A percentile compares a stretch with the other conserved stretches of the same genome.
These are phyloP conservation scores for Coleophoma cylindrospora DNA, from an alignment of 2,329 filamentous ascomycete species.

Conservation along the genomic window DNA sequence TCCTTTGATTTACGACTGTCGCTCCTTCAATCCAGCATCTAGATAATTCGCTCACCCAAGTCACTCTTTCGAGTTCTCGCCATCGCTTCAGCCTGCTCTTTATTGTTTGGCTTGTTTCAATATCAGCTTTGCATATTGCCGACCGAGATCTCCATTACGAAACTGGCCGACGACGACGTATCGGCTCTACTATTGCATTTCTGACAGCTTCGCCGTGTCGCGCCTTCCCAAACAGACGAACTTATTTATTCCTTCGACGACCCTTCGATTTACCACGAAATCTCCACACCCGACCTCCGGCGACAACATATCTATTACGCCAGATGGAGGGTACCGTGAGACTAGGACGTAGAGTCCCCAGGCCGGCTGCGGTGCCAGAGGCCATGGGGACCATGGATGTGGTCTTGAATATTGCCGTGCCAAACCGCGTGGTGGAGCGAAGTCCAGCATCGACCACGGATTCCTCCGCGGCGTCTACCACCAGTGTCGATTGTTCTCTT, in stretches of 20 bases:
- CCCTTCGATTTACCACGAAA: slow-evolving; percentile 4
- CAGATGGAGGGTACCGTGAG: slow-evolving; percentile 22
- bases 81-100: slow-evolving; percentile 1
- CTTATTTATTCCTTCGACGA: not conserved
- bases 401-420: slow-evolving; percentile 17
- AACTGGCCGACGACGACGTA: slow-evolving; percentile 6
- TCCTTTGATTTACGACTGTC: slow-evolving; percentile 41
- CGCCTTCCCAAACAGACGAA: slow-evolving; percentile 8
- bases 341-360: slow-evolving; percentile 18
- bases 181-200: too few species aligned
- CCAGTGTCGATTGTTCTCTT: slow-evolving; percentile 5
- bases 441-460: slow-evolving; percentile 15
- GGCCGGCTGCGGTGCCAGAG: slow-evolving; percentile 1
- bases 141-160: slow-evolving; percentile 8
- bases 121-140: slow-evolving; percentile 10
- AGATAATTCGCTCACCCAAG: slow-evolving; percentile 21
- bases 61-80: slow-evolving; percentile 25
- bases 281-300: slow-evolving; percentile 2
- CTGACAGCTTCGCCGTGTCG: slow-evolving; percentile 7
- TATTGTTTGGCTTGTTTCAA: slow-evolving; percentile 18
- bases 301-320: not conserved
- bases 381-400: slow-evolving; percentile 17
- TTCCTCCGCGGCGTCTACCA: slow-evolving; percentile 15
- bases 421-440: slow-evolving; percentile 18
- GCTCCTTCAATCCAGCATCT: slow-evolving; percentile 24